Evolutionary conservation across 345 rosid genomes (phyloP), one percentile per base, ranked within the genome.

Genomic region (Nasturtium officinale): DNA sequence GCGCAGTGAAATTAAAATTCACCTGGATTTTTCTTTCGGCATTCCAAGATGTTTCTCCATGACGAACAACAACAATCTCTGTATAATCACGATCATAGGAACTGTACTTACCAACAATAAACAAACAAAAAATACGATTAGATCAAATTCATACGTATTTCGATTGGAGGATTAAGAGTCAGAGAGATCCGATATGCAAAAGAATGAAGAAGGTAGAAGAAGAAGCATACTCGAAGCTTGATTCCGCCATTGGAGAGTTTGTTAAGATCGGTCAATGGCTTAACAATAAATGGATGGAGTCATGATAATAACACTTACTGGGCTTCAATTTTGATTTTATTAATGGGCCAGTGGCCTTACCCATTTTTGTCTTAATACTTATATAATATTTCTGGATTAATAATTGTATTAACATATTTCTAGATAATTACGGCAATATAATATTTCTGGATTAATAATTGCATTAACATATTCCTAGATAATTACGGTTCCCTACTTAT

Each of bases 31-130:
- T 88, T 79, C 90, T 85, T 43, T 85, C 83, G 2, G 81, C 85
- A 64, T 92, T 92, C 98, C 95, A 92, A 67, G 75, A 85, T 32
- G 92, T 92, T 81, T 92, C 95, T 3, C 96, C 90, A 40, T 92
- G 96, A 63, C 92, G 95, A 10, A 92, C 84, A 40, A 90, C 87
- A 62, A 92, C 57, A 51, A 92, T 84, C 85, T 90, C 95, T 51
- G 91, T 56, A 69, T 60, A 86, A 52, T 59, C 56, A 0, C 33
- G 81, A 48, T 71, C 70, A 1, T 53, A 69, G 16, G 75, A 79
- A 59, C 88, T 83, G 76, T 5, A 42, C 0, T 35, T 5, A 53
- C 18, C 29, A 15, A 37, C 32, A 56, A 7, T n/a, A n/a, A n/a
- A n/a, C n/a, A n/a, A 55, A 54, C 12, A 58, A 0, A 23, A 50